Evolutionary conservation across 306 rosid species (phyloP), one percentile per base, ranked within the genome.

Genomic region (Morella rubra): DNA sequence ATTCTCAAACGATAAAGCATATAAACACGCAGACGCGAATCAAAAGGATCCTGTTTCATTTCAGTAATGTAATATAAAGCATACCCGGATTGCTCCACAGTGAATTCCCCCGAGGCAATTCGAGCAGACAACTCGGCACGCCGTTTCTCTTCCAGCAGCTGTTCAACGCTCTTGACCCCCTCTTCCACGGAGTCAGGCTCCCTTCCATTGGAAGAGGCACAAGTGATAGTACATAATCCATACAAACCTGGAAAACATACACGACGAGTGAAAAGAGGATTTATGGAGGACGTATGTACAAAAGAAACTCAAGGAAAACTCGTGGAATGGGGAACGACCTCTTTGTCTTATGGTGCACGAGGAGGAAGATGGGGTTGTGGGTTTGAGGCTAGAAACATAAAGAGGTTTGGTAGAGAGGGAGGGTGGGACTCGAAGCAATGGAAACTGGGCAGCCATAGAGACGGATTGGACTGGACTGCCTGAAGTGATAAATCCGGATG

Each of bases 101-200:
- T 88, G 77, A 89, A 95, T 77, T 86, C 96, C 51, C 99, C 97
- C 49, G 93, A 79, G 58, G 97, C 88, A 84, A 95, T 95, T 78
- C 86, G 86, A 80, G 92, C 75, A 71, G 92, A 90, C 72, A 90
- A 81, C 78, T 90, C 87, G 32, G 91, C 92, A 10, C 89, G 91
- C 62, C 77, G 85, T 77, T 89, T 90, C 79, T 85, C 82, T 79
- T 82, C 85, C 62, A 75, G 59, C 58, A 82, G 56, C 55, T 46
- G 81, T 56, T 91, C 89, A 46, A 71, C 86, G 44, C 59, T 84
- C 77, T 82, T 85, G 71, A 77, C 86, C 47, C 73, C 84, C 50
- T 60, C 72, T 6, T 81, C 85, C 61, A 44, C 79, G 1, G 97
- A 82, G 52, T 82, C 89, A 4, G 93, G 87, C 77, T 81, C 88